Percentiles rank a stretch among this genome's conserved stretches.
phyloP scores from a whole-genome alignment of 345 rosid genomes.

The Punica granatum region DNA sequence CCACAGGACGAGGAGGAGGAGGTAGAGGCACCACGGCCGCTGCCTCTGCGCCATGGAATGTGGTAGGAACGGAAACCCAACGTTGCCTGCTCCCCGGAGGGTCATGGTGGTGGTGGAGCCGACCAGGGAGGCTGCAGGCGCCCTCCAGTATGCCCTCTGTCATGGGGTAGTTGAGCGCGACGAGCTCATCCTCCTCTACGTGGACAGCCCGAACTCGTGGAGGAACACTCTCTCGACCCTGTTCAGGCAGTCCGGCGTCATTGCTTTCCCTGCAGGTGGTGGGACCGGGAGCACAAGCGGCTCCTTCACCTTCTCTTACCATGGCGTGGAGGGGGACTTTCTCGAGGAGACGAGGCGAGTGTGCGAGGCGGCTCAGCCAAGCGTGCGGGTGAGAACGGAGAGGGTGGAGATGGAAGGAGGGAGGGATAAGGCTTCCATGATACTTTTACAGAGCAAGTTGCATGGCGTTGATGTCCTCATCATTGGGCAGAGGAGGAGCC shows the following conservation, averaged over 20 bases:
- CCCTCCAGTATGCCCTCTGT: conserved; percentile 63
- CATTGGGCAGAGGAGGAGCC: conserved; percentile 62
- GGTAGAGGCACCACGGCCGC: background rate
- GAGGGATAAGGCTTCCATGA: conserved; percentile 42
- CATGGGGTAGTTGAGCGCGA: conserved; percentile 59
- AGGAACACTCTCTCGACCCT: conserved; percentile 46
- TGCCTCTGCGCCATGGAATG: conserved; percentile 17
- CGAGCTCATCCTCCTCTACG: conserved; percentile 55
- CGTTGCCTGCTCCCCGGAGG: conserved; percentile 26
- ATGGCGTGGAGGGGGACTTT: conserved; percentile 39
- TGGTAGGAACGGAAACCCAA: background rate
- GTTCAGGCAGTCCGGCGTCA: conserved; percentile 20
- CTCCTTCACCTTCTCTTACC: background rate
- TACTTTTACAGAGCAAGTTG: conserved; percentile 39
- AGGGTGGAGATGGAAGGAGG: conserved; percentile 35
- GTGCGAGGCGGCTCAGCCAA: conserved; percentile 59
- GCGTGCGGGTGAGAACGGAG: conserved; percentile 29
- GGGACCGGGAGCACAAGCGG: background rate
- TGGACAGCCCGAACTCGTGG: conserved; percentile 45
- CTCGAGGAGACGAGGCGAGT: conserved; percentile 59
- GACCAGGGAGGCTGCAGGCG: conserved; percentile 55
- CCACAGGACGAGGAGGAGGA: background rate
- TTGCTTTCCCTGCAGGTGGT: background rate
- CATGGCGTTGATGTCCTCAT: conserved; percentile 55
- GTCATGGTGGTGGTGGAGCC: conserved; percentile 75